Percentiles rank a stretch among this genome's conserved stretches.
phyloP scores from a whole-genome alignment of 129 eudicot species.

The Calendula officinalis region DNA sequence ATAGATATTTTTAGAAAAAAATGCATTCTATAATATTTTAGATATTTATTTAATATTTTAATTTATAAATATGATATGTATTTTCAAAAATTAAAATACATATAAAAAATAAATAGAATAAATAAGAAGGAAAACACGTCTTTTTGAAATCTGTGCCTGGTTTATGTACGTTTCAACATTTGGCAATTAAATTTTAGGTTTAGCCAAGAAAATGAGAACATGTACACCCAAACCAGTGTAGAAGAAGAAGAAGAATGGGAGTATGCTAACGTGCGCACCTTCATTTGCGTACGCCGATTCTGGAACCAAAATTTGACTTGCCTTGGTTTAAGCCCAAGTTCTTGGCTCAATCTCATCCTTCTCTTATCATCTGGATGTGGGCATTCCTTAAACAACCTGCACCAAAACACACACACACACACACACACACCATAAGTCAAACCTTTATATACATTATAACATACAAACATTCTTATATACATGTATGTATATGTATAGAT shows the following conservation, averaged over 20 bases:
- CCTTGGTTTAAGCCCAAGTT: constrained; percentile 85
- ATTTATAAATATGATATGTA: no score
- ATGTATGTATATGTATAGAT: not conserved
- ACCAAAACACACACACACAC: not conserved
- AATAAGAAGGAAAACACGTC: constrained; percentile 13
- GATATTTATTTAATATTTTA: no score
- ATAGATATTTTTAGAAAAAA: no score
- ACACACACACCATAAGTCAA: constrained; percentile 8
- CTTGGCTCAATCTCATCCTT: constrained; percentile 84
- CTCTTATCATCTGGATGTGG: constrained; percentile 99
- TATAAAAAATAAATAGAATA: not conserved
- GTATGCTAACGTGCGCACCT: constrained; percentile 59
- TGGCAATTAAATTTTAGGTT: constrained; percentile 36
- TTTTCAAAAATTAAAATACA: not conserved
- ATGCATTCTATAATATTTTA: no score
- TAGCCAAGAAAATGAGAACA: constrained; percentile 36
- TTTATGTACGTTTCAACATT: constrained; percentile 38
- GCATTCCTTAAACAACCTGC: constrained; percentile 87
- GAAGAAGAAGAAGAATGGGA: not conserved
- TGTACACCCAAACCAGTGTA: constrained; percentile 13
- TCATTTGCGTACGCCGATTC: constrained; percentile 95
- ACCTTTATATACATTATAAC: not conserved
- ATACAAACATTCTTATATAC: not conserved
- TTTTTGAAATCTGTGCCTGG: constrained; percentile 35
- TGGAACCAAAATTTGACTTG: constrained; percentile 99